phyloP scores from a whole-genome alignment of 225 moss, liverwort and hornwort species.

The Thuidium tamariscinum region DNA sequence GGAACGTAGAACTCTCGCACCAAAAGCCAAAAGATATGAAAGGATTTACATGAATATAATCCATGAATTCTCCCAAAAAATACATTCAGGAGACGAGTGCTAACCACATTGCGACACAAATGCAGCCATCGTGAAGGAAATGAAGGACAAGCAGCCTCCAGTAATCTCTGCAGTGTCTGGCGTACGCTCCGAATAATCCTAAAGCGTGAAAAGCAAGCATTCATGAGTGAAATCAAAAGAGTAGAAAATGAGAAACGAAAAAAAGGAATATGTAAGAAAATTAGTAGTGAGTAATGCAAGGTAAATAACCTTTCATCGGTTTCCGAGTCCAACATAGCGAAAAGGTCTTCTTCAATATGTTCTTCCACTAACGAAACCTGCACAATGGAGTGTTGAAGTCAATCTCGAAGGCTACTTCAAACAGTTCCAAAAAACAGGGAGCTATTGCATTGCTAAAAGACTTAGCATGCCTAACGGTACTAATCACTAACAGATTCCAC shows the following conservation, averaged over 20 bases:
- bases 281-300: background rate
- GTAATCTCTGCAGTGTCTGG: conserved; percentile 73
- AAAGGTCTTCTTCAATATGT: conserved; percentile 96
- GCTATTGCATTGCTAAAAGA: background rate
- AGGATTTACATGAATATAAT: background rate
- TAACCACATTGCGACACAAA: conserved; percentile 92
- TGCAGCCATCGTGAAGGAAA: conserved; percentile 94
- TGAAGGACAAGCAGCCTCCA: conserved; percentile 94
- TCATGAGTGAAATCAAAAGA: background rate
- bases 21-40: background rate
- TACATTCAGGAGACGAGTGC: background rate
- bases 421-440: background rate
- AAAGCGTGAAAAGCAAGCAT: background rate
- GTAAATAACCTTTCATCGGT: conserved; percentile 70
- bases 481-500: background rate
- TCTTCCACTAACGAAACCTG: conserved; percentile 80
- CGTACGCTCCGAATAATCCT: conserved; percentile 83
- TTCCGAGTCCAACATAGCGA: conserved; percentile 97
- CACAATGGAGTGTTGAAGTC: background rate
- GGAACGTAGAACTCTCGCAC: background rate
- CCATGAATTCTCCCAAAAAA: background rate
- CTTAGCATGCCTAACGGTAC: background rate
- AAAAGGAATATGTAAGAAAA: background rate
- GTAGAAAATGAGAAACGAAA: background rate
- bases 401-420: background rate